Conservation (phyloP, 1,284 basidiomycete genomes). For the Fistulina hepatica region DNA sequence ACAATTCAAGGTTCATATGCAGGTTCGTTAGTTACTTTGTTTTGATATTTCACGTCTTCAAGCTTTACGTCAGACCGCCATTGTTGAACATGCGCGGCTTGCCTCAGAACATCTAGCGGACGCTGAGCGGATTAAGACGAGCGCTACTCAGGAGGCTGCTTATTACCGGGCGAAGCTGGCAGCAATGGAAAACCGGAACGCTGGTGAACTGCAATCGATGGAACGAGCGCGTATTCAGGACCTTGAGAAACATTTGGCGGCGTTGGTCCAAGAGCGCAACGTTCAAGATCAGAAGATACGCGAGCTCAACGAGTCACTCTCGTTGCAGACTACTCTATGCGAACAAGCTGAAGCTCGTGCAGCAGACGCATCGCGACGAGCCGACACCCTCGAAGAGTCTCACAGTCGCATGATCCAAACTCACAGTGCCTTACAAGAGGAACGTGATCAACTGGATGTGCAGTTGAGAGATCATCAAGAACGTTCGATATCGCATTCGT, state of each 20-base stretch:
- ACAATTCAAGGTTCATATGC: slow-evolving; percentile 79
- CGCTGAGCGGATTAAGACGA: slow-evolving; percentile 68
- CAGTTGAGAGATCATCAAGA: slow-evolving; percentile 74
- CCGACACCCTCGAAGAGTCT: slow-evolving; percentile 74
- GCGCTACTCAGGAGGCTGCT: slow-evolving; percentile 89
- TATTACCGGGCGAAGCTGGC: slow-evolving; percentile 92
- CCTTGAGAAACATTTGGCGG: slow-evolving; percentile 70
- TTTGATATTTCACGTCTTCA: slow-evolving; percentile 6
- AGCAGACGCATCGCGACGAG: slow-evolving; percentile 70
- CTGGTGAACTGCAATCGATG: slow-evolving; percentile 56
- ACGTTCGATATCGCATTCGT: slow-evolving; percentile 63
- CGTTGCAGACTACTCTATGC: slow-evolving; percentile 67
- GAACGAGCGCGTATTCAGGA: slow-evolving; percentile 76
- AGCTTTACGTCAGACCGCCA: slow-evolving; percentile 39
- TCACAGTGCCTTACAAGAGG: slow-evolving; percentile 65
- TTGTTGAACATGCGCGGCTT: slow-evolving; percentile 65
- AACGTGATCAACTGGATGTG: slow-evolving; percentile 51
- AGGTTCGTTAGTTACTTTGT: slow-evolving; percentile 43
- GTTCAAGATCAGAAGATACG: slow-evolving; percentile 61
- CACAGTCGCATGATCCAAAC: slow-evolving; percentile 63
- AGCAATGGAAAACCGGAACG: slow-evolving; percentile 69
- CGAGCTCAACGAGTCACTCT: slow-evolving; percentile 63
- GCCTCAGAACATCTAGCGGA: slow-evolving; percentile 74
- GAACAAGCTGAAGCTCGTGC: slow-evolving; percentile 76
- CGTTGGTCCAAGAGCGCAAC: slow-evolving; percentile 56